Evolutionary conservation across 176 grass and related monocot species (phyloP).

Genomic region (Poa pratensis): DNA sequence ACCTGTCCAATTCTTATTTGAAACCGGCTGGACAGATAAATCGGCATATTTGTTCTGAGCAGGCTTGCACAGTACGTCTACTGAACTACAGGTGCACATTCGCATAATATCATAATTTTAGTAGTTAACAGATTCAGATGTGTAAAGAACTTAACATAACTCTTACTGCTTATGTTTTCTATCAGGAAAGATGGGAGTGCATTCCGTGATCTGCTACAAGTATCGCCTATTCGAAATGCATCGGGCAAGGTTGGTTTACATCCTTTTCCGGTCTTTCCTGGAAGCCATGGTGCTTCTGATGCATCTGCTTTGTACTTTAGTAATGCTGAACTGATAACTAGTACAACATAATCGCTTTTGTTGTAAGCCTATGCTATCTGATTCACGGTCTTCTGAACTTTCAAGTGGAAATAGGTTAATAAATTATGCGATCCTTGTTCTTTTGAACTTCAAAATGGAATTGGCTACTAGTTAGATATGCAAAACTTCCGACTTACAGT

Average conservation of each 20-base stretch:
- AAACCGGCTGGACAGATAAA: constrained; percentile 67
- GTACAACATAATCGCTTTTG: not conserved
- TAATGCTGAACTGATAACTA: not conserved
- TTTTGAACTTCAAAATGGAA: not conserved
- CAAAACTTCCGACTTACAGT: not conserved
- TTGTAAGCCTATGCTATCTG: not conserved
- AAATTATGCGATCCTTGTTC: not conserved
- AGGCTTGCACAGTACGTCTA: constrained; percentile 72
- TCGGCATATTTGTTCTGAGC: constrained; percentile 64
- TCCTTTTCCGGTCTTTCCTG: constrained; percentile 33
- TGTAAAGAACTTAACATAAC: constrained; percentile 22
- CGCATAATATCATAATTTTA: not conserved
- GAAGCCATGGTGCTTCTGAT: constrained; percentile 4
- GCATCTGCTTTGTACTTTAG: constrained; percentile 21
- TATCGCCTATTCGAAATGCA: constrained; percentile 92
- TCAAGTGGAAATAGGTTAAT: constrained; percentile 2
- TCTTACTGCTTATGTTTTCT: constrained; percentile 29
- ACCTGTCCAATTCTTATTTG: constrained; percentile 27
- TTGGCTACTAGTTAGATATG: not conserved
- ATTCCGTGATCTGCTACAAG: constrained; percentile 79
- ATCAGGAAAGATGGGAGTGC: constrained; percentile 89
- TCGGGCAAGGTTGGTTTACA: constrained; percentile 75
- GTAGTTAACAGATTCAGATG: constrained; percentile 14
- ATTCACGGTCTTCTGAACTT: not conserved
- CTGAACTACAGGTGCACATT: constrained; percentile 74